Evolutionary conservation across 305 asterid genomes (phyloP).

Genomic region (Galium porrigens): DNA sequence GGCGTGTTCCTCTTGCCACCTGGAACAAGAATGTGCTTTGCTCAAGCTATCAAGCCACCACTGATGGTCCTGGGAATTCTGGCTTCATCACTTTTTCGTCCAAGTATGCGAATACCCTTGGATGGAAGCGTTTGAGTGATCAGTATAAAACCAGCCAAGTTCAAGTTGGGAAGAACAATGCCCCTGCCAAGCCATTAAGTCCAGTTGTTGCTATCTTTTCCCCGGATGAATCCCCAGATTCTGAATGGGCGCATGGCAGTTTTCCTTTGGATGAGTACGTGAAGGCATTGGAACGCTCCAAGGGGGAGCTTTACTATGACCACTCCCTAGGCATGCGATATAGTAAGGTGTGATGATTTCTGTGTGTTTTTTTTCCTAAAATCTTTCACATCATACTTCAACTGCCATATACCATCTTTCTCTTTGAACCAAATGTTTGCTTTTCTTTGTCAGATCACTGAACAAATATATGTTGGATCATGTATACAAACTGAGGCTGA

Average conservation of each 20-base stretch:
- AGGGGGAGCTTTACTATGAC: conserved; percentile 70
- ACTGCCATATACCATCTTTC: not conserved
- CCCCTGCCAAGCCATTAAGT: conserved; percentile 45
- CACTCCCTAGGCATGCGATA: conserved; percentile 84
- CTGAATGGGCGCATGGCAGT: conserved; percentile 79
- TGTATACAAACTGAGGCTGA: conserved; percentile 75
- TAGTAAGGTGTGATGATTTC: conserved; percentile 49
- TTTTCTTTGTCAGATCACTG: conserved; percentile 53
- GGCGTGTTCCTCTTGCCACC: conserved; percentile 62
- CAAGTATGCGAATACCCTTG: conserved; percentile 48
- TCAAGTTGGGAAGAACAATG: conserved; percentile 19
- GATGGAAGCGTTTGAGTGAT: conserved; percentile 56
- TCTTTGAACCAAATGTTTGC: not conserved
- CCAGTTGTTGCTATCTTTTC: conserved; percentile 55
- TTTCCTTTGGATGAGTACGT: conserved; percentile 80
- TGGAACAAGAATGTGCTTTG: conserved; percentile 51
- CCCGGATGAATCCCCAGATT: conserved; percentile 37
- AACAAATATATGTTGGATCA: conserved; percentile 83
- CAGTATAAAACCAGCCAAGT: conserved; percentile 27
- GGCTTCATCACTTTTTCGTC: conserved; percentile 71
- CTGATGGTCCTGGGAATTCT: conserved; percentile 49
- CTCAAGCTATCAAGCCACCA: conserved; percentile 33
- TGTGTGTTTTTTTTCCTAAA: not conserved
- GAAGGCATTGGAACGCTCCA: conserved; percentile 66
- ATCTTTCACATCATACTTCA: not conserved